Conservation (phyloP, 2,329 filamentous ascomycete species). For the Diaporthe caulivora region DNA sequence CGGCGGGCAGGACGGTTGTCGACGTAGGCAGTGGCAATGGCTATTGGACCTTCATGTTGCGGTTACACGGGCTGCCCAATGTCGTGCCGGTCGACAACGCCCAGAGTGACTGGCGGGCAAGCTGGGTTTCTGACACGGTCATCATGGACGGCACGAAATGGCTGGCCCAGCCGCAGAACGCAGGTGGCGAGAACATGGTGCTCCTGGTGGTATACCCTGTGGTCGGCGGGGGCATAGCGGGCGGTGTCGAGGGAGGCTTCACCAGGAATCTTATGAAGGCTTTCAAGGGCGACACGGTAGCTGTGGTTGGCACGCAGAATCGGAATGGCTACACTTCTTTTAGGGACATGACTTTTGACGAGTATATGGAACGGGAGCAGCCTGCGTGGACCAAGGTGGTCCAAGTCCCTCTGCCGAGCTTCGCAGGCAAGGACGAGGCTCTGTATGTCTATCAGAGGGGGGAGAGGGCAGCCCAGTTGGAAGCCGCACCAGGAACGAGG, state of each 20-base stretch:
- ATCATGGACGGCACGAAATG: slow-evolving; percentile 71
- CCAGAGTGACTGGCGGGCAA: slow-evolving; percentile 75
- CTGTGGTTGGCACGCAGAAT: slow-evolving; percentile 83
- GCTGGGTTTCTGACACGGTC: slow-evolving; percentile 77
- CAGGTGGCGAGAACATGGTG: slow-evolving; percentile 66
- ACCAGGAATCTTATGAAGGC: slow-evolving; percentile 71
- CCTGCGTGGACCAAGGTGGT: slow-evolving; percentile 69
- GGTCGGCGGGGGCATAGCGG: slow-evolving; percentile 73
- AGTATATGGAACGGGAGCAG: slow-evolving; percentile 73
- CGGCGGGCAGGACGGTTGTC: slow-evolving; percentile 66
- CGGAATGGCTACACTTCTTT: slow-evolving; percentile 81
- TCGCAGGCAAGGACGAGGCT: slow-evolving; percentile 82
- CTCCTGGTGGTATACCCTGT: slow-evolving; percentile 81
- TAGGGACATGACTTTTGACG: slow-evolving; percentile 70
- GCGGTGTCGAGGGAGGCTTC: slow-evolving; percentile 73
- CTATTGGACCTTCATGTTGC: slow-evolving; percentile 81
- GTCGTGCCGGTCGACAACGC: slow-evolving; percentile 76
- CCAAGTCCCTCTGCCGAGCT: slow-evolving; percentile 78
- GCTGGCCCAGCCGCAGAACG: slow-evolving; percentile 57
- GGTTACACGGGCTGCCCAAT: slow-evolving; percentile 63
- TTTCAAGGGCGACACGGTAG: slow-evolving; percentile 73
- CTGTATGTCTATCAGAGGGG: slow-evolving; percentile 74
- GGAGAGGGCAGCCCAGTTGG: slow-evolving; percentile 47
- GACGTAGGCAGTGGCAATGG: slow-evolving; percentile 80
- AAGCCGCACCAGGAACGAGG: neutral